Evolutionary conservation across 257 asterid genomes (phyloP), one percentile per base, ranked within the genome.

Genomic region (Solanum pennellii): DNA sequence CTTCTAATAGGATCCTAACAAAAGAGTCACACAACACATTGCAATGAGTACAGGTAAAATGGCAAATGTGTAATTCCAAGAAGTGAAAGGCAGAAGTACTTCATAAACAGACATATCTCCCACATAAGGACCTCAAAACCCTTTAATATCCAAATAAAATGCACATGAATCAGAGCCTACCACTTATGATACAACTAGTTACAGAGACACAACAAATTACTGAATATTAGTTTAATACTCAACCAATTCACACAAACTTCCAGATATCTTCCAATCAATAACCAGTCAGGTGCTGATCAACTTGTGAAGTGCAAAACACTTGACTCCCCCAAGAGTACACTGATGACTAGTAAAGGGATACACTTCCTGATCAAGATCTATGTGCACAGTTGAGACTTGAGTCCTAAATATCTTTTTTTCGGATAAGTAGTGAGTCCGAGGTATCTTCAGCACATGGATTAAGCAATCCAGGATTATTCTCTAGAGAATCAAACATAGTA

Each of bases 1-100:
- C 99, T 97, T 91, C 97, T 94, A 85, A 95, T 90, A 88, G 99
- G 99, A 85, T 94, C 98, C 99, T 97, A 94, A 72, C 49, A 89
- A 82, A 89, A 82, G 66, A 82, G 47, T 49, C 44, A 83, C 12
- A 82, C 44, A 31, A 62, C 47, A 59, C 68, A 82, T 72, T 83
- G 75, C 90, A 87, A 45, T 89, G 20, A 84, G 84, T 86, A 66
- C 33, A 11, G 76, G 27, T n/a, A 44, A 42, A 44, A 79, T 45
- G 84, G 49, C 21, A 18, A 47, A 72, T 3, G 16, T 45, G 25
- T 29, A 72, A 31, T 73, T 29, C 82, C 31, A 84, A 25, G 21
- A 42, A 68, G 42, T 42, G 66, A 21, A 84, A 44, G 45, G 83
- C 59, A 86, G 83, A 72, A 47, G 33, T 27, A 23, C 73, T 73